Conservation (phyloP, 2,329 filamentous ascomycete species). For the Rugonectria rugulosa region DNA sequence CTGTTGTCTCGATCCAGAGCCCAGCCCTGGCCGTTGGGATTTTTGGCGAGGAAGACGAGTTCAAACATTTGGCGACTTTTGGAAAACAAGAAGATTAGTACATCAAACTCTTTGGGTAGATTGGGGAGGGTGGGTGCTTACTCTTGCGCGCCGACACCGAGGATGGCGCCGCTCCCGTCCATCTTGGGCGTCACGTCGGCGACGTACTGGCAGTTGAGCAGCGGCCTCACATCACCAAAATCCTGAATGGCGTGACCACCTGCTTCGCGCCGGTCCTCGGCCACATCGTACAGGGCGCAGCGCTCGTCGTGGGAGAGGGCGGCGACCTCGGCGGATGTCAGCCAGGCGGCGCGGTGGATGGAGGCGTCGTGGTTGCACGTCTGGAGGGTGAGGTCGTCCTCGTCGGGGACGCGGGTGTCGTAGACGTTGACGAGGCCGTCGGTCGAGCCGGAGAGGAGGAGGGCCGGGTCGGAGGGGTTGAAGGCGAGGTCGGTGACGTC, state of each 20-base stretch:
- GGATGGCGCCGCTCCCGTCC: constrained; percentile 64
- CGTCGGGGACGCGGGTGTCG: constrained; percentile 73
- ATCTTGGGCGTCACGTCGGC: constrained; percentile 70
- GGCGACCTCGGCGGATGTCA: constrained; percentile 69
- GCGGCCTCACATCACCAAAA: constrained; percentile 74
- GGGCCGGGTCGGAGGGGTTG: constrained; percentile 65
- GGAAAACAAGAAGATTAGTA: neutral
- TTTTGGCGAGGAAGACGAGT: constrained; percentile 65
- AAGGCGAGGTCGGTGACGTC: constrained; percentile 68
- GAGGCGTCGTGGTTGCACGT: constrained; percentile 81
- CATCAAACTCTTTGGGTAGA: constrained; percentile 30
- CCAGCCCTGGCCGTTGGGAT: constrained; percentile 55
- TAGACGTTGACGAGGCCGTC: constrained; percentile 82
- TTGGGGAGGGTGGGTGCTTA: constrained; percentile 52
- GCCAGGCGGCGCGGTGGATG: constrained; percentile 77
- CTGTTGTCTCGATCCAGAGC: constrained; percentile 60
- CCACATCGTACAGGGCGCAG: constrained; percentile 75
- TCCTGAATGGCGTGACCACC: constrained; percentile 62
- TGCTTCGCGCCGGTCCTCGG: constrained; percentile 68
- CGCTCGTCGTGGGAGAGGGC: constrained; percentile 82
- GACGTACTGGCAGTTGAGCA: constrained; percentile 77
- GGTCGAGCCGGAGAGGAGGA: constrained; percentile 79
- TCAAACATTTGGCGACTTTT: constrained; percentile 64
- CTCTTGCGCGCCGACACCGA: constrained; percentile 74
- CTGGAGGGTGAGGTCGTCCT: constrained; percentile 80